A percentile compares a stretch with the other conserved stretches of the same genome.
Conservation (phyloP, 768 basidiomycete species). For the Roridomyces roridus region DNA sequence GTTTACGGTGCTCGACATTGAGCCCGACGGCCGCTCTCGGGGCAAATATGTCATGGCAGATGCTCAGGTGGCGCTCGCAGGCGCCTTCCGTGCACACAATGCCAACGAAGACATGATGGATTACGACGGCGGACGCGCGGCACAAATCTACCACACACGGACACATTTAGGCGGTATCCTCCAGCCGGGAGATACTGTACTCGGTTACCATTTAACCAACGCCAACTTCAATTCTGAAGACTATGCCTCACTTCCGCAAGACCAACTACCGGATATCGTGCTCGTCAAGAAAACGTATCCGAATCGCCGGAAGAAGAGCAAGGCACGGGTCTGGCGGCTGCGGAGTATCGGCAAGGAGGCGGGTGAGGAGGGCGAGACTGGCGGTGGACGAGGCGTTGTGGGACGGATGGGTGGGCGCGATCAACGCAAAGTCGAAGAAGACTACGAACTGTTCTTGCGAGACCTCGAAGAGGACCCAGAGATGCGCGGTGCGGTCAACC, state of each 20-base stretch:
- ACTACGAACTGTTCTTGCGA: slow-evolving; percentile 94
- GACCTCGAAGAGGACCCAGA: slow-evolving; percentile 96
- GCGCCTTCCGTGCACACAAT: slow-evolving; percentile 60
- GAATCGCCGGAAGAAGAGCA: slow-evolving; percentile 89
- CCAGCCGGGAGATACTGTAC: slow-evolving; percentile 92
- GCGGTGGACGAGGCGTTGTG: slow-evolving; percentile 82
- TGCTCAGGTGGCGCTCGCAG: slow-evolving; percentile 88
- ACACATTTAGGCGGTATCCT: slow-evolving; percentile 92
- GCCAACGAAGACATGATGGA: slow-evolving; percentile 59
- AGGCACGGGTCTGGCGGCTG: slow-evolving; percentile 84
- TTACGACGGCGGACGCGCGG: slow-evolving; percentile 59
- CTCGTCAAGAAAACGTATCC: slow-evolving; percentile 97
- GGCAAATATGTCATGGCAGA: slow-evolving; percentile 83
- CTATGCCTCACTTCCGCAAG: slow-evolving; percentile 69
- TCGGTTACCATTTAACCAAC: slow-evolving; percentile 90
- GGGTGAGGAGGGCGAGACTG: slow-evolving; percentile 85
- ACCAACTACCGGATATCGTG: slow-evolving; percentile 87
- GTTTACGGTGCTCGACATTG: slow-evolving; percentile 94
- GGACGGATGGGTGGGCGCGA: slow-evolving; percentile 91
- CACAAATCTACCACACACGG: slow-evolving; percentile 92
- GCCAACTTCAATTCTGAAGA: slow-evolving; percentile 93
- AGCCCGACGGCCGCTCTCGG: slow-evolving; percentile 69
- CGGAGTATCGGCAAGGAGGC: slow-evolving; percentile 92
- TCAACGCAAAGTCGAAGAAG: slow-evolving; percentile 91
- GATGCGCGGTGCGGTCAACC: slow-evolving; percentile 82